A percentile compares a stretch with the other conserved stretches of the same genome.
Conservation (phyloP, 345 rosid genomes). For the Aegle marmelos region DNA sequence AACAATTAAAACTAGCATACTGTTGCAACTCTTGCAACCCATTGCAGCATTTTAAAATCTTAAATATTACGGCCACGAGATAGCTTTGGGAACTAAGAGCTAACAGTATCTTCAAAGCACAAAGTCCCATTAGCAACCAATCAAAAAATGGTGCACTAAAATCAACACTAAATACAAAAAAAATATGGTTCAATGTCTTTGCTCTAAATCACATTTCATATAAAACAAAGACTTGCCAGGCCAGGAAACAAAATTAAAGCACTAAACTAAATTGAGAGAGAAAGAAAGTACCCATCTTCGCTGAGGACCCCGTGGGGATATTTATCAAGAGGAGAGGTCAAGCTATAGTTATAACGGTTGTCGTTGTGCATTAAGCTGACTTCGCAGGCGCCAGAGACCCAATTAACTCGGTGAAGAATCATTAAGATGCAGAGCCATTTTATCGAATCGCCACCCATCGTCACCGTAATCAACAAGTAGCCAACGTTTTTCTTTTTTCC, state of each 20-base stretch:
- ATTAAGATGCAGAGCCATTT: slow-evolving; percentile 29
- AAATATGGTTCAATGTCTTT: not conserved
- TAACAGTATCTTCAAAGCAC: not conserved
- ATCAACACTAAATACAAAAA: not conserved
- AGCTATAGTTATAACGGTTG: slow-evolving; percentile 62
- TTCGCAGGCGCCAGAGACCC: slow-evolving; percentile 48
- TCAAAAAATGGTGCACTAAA: not conserved
- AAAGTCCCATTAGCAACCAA: not conserved
- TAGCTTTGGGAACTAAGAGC: not conserved
- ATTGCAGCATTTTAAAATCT: not conserved
- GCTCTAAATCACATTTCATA: not conserved
- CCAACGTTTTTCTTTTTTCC: not conserved
- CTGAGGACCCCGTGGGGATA: slow-evolving; percentile 89
- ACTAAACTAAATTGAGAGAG: not conserved
- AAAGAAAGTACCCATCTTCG: slow-evolving; percentile 83
- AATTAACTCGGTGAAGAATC: slow-evolving; percentile 30
- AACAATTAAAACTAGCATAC: not conserved
- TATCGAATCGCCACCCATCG: slow-evolving; percentile 19
- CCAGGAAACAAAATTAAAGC: slow-evolving; percentile 4
- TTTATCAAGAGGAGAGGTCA: slow-evolving; percentile 59
- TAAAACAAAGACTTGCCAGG: slow-evolving; percentile 14
- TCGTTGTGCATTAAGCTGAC: slow-evolving; percentile 48
- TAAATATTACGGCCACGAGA: not conserved
- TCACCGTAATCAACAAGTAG: not conserved
- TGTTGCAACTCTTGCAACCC: not conserved